Conservation (phyloP, 139 green algal species). For the Chlorella sp. region DNA sequence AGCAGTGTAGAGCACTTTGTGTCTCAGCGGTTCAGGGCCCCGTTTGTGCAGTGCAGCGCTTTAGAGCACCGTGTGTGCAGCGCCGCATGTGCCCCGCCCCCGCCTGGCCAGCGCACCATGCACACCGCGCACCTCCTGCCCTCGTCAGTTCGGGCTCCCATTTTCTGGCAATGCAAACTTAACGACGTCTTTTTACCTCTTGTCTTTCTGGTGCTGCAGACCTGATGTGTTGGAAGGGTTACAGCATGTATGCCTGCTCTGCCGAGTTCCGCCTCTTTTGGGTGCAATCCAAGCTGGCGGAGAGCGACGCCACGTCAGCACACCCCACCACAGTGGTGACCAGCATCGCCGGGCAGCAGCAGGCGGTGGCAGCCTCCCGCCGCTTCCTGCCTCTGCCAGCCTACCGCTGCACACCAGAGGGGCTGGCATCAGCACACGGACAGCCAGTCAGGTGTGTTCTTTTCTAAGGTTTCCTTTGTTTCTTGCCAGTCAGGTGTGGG, state of each 20-base stretch:
- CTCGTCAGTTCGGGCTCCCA: too few relatives aligned
- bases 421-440: constrained; percentile 30
- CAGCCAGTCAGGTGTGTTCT: background rate
- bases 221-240: constrained; percentile 89
- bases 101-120: too few relatives aligned
- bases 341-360: background rate
- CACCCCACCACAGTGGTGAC: background rate
- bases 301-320: constrained; percentile 45
- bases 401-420: constrained; percentile 20
- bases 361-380: constrained; percentile 10
- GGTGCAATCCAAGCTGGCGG: constrained; percentile 70
- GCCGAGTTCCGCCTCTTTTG: constrained; percentile 90
- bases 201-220: constrained; percentile 59
- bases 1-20: too few relatives aligned
- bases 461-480: background rate
- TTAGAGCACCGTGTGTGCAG: too few relatives aligned
- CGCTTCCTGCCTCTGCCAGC: constrained; percentile 45
- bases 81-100: too few relatives aligned
- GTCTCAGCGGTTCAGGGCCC: too few relatives aligned
- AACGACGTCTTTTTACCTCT: too few relatives aligned
- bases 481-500: background rate
- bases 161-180: too few relatives aligned
- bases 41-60: too few relatives aligned
- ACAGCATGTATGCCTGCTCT: constrained; percentile 81
- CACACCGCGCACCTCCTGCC: too few relatives aligned